Conservation (phyloP, 352 stramenopile species). For the Pythium myriotylum region DNA sequence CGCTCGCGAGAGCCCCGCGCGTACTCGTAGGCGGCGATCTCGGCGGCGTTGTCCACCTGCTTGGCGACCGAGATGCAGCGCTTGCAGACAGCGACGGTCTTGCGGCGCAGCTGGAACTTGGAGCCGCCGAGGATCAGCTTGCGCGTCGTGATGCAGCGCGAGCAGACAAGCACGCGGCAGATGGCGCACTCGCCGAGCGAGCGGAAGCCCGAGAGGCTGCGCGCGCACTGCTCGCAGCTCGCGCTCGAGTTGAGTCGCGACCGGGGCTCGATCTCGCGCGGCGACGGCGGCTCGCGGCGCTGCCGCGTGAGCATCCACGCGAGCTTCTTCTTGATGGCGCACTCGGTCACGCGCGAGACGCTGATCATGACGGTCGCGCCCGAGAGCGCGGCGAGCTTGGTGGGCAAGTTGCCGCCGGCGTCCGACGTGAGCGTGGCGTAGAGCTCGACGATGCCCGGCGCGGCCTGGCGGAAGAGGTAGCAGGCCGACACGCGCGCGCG, state of each 20-base stretch:
- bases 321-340: constrained; percentile 19
- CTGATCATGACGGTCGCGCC: constrained; percentile 5
- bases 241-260: neutral
- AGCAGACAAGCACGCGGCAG: constrained; percentile 1
- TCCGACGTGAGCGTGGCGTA: constrained; percentile 27
- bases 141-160: constrained; percentile 10
- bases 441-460: constrained; percentile 36
- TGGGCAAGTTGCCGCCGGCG: constrained; percentile 9
- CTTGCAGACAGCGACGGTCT: constrained; percentile 8
- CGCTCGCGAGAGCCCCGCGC: neutral
- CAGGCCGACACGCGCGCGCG: constrained; percentile 54
- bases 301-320: constrained; percentile 5
- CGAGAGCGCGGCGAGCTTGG: constrained; percentile 7
- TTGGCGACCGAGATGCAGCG: constrained; percentile 4
- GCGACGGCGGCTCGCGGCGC: neutral
- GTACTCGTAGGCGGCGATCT: constrained; percentile 8
- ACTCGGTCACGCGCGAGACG: constrained; percentile 2
- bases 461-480: constrained; percentile 44
- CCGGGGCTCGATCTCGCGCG: neutral
- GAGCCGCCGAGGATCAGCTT: neutral
- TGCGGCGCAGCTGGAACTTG: neutral
- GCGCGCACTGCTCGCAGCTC: constrained; percentile 3
- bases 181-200: constrained; percentile 8
- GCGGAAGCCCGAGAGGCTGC: constrained; percentile 8
- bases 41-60: neutral